Percentiles rank a stretch among this genome's conserved stretches.
phyloP scores from a whole-genome alignment of 768 basidiomycete genomes.

The Termitomyces sp. region DNA sequence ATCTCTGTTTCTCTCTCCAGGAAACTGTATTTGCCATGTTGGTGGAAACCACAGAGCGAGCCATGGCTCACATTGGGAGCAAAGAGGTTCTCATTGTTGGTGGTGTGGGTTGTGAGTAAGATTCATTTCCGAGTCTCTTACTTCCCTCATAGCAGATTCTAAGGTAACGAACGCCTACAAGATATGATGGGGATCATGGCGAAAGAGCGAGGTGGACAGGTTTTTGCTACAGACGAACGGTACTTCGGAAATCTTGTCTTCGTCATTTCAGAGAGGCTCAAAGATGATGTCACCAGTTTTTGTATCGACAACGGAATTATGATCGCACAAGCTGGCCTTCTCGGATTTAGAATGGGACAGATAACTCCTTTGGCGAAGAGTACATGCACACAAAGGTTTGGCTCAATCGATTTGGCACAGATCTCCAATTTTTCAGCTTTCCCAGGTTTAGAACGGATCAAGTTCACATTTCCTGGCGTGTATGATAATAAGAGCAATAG shows the following conservation, averaged over 20 bases:
- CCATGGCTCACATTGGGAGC: slow-evolving; percentile 98
- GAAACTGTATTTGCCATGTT: slow-evolving; percentile 98
- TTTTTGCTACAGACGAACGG: slow-evolving; percentile 97
- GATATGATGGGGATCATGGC: slow-evolving; percentile 99
- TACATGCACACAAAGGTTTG: slow-evolving; percentile 88
- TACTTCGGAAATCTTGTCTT: slow-evolving; percentile 23
- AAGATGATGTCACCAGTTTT: slow-evolving; percentile 47
- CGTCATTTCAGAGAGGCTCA: background rate
- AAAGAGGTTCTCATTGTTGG: slow-evolving; percentile 96
- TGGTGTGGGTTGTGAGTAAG: slow-evolving; percentile 92
- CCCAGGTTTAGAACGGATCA: slow-evolving; percentile 90
- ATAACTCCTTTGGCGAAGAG: slow-evolving; percentile 72
- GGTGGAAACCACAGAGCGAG: slow-evolving; percentile 97
- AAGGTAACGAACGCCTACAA: slow-evolving; percentile 90
- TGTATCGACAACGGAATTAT: slow-evolving; percentile 99
- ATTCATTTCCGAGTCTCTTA: background rate
- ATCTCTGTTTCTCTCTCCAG: slow-evolving; percentile 94
- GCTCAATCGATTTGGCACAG: background rate
- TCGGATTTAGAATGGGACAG: slow-evolving; percentile 88
- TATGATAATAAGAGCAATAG: slow-evolving; percentile 24
- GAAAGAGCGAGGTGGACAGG: slow-evolving; percentile 75
- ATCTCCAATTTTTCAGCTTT: background rate
- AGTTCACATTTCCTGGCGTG: slow-evolving; percentile 88
- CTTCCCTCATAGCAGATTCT: background rate
- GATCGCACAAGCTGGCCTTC: slow-evolving; percentile 97